These are phyloP conservation scores for Schoenoplectus triqueter DNA, from an alignment of 202 grass and related monocot species.

Conservation along the genomic window DNA sequence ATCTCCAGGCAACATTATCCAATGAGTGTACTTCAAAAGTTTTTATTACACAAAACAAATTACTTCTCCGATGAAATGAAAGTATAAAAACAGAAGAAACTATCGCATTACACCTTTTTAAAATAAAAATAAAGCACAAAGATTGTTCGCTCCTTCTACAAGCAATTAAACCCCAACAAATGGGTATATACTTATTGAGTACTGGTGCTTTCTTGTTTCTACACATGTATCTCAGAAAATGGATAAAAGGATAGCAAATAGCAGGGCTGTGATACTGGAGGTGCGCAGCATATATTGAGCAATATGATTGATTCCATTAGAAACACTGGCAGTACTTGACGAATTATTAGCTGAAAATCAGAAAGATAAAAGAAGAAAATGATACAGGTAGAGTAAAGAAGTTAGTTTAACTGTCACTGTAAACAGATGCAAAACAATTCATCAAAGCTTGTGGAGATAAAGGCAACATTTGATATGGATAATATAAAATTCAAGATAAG, in stretches of 20 bases:
- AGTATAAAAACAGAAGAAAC: background rate
- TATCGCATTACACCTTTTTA: background rate
- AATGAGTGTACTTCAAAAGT: background rate
- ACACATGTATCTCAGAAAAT: slow-evolving; percentile 50
- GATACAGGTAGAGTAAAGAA: background rate
- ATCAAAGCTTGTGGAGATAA: background rate
- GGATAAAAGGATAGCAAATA: slow-evolving; percentile 57
- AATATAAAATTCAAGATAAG: too few relatives aligned
- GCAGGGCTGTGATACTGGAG: slow-evolving; percentile 38
- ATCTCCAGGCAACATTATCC: background rate
- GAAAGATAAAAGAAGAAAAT: slow-evolving; percentile 23
- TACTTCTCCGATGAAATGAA: background rate
- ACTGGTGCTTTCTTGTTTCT: background rate
- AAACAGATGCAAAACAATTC: background rate
- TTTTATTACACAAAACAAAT: slow-evolving; percentile 12
- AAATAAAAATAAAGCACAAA: background rate
- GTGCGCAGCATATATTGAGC: slow-evolving; percentile 27
- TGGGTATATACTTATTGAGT: background rate
- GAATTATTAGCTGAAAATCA: slow-evolving; percentile 44
- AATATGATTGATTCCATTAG: slow-evolving; percentile 35
- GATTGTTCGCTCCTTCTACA: background rate
- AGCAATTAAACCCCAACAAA: background rate
- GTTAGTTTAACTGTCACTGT: background rate
- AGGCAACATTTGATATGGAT: background rate
- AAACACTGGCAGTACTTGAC: slow-evolving; percentile 4